Evolutionary conservation across 352 stramenopile genomes (phyloP), one percentile per base, ranked within the genome.

Genomic region (Phytophthora aleatoria): DNA sequence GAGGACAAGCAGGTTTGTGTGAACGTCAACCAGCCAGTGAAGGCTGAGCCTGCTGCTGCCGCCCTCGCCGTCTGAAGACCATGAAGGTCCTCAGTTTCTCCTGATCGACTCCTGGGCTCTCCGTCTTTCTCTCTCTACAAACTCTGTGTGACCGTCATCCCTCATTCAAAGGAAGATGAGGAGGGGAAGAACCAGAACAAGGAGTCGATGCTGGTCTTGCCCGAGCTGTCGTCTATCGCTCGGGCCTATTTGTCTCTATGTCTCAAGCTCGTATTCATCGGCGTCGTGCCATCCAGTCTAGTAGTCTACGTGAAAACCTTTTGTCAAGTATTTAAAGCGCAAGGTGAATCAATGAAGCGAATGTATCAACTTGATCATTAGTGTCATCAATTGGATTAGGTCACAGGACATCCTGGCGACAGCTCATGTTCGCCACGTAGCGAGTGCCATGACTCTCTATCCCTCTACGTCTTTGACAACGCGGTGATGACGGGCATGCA

Each of bases 1-100:
- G 82, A 92, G 62, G 85, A 91, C 45, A 94, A 94, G 78, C 85
- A 94, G 56, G 69, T 83, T 35, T 43, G 9, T 28, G 15, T 58
- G 2, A 33, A 48, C 27, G n/a, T 20, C 11, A 27, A 39, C 13
- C 3, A 33, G 6, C 27, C 35, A 5, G 5, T 50, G 13, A 67
- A 54, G 12, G 39, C 36, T 12, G 67, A 64, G 15, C 20, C 42
- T 53, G 38, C 9, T 38, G 28, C 27, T 33, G 27, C 30, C 9
- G 57, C 57, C n/a, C 30, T 76, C 31, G 47, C 45, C 10, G 57
- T 66, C 27, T 69, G 42, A 71, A 41, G 41, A 36, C 39, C 41
- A 13, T 57, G 28, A 36, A 16, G 2, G 13, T 55, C 5, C 8
- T 48, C 42, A 15, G 6, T 6, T 24, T 55, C 28, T 36, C 26